phyloP scores from a whole-genome alignment of 1,284 basidiomycete genomes.

The Boletus calvinii region DNA sequence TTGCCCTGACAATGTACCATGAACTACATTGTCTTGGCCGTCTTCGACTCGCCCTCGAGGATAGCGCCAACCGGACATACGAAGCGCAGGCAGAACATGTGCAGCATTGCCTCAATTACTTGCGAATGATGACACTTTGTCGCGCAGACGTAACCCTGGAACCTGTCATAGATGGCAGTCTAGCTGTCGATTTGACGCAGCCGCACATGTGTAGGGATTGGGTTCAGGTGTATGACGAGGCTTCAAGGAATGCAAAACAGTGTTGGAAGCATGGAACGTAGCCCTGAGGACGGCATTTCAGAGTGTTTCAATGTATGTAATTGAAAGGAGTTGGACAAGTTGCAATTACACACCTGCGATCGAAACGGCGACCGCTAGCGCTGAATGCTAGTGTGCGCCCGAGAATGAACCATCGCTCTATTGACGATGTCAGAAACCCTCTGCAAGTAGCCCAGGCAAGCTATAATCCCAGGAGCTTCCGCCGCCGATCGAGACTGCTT shows the following conservation, averaged over 20 bases:
- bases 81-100: conserved; percentile 36
- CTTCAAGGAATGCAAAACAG: conserved; percentile 16
- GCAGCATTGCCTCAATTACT: conserved; percentile 40
- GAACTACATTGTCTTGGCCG: conserved; percentile 35
- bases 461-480: too few relatives aligned
- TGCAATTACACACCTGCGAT: background rate
- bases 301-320: background rate
- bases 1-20: conserved; percentile 34
- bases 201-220: conserved; percentile 50
- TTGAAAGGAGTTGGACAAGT: background rate
- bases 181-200: conserved; percentile 36
- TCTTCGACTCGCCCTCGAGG: conserved; percentile 23
- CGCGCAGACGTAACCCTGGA: conserved; percentile 37
- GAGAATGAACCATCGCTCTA: too few relatives aligned
- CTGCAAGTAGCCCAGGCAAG: too few relatives aligned
- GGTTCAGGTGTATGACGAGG: conserved; percentile 40
- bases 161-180: conserved; percentile 34
- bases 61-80: conserved; percentile 26
- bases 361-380: too few relatives aligned
- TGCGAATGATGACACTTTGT: conserved; percentile 36
- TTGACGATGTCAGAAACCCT: too few relatives aligned
- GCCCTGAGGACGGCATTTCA: background rate
- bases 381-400: too few relatives aligned
- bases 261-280: conserved; percentile 12
- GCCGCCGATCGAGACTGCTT: too few relatives aligned